Base-by-base conservation (phyloP, 805 yeast genomes). In the Groenewaldozyma salmanticensis region DNA sequence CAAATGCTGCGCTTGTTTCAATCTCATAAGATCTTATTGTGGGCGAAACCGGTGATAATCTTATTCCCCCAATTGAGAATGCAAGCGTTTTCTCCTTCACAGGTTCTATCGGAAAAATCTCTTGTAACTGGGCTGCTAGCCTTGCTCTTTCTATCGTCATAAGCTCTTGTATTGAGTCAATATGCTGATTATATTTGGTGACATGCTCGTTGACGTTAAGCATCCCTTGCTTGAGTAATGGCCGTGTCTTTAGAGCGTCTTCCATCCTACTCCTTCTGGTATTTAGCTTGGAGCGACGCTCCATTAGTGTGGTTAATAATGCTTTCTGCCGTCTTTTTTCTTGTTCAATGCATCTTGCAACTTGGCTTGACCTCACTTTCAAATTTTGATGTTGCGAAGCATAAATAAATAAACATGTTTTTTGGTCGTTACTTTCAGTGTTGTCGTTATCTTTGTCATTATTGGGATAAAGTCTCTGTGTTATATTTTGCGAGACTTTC, bases 1-100 rank as follows among this genome's bases (percentile, higher is more conserved):
- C 77, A 20, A 72, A 52, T n/a, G 74, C 67, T 0, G 77, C 69
- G 32, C 68, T 74, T 0, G 68, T 60, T 36, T 66, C 65, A 7
- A 59, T 60, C 16, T 68, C 69, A 39, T 65, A 54, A 46, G 22
- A 60, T 35, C 46, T 44, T 31, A 52, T 46, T 35, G 6, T 32
- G 13, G n/a, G 38, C n/a, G 19, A 21, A 5, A 15, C 17, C 9
- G 39, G 16, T 13, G 66, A 63, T 7, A 64, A 48, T 19, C 51
- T 50, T 9, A 62, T 40, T 11, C 59, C 64, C 27, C 65, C 51
- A n/a, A 64, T 62, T 15, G 63, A 50, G 47, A 62, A 63, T 16
- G 45, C 48, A 21, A 53, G 45, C 9, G 46, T 31, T 27, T 38
- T 38, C 19, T 17, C 40, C 18, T 40, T 41, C 5, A 47, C 40